Conservation (phyloP, 352 stramenopile species). For the Globisporangium orthogonon region DNA sequence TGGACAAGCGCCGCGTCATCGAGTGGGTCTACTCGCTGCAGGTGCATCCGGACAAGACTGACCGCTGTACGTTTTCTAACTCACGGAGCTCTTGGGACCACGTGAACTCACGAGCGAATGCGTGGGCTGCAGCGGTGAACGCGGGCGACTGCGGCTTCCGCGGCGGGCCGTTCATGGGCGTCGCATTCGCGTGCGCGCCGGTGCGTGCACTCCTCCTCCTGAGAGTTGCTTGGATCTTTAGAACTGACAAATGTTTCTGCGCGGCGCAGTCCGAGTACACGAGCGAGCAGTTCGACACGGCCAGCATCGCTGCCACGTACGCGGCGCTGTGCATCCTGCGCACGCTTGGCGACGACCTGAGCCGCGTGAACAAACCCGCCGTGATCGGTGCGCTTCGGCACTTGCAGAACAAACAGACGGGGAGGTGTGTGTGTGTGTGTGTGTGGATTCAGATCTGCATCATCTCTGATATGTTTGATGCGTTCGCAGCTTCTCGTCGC, state of each 20-base stretch:
- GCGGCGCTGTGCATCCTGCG: constrained; percentile 75
- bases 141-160: constrained; percentile 68
- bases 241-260: too few species aligned
- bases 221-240: not conserved
- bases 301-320: constrained; percentile 85
- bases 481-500: constrained; percentile 53
- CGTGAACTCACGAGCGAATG: not conserved
- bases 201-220: constrained; percentile 7
- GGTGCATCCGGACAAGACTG: constrained; percentile 56
- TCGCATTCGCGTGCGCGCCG: constrained; percentile 38
- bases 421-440: constrained; percentile 28
- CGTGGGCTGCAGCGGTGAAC: constrained; percentile 39
- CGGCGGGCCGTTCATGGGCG: constrained; percentile 58
- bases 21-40: constrained; percentile 87
- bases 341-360: constrained; percentile 81
- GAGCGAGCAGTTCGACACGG: constrained; percentile 73
- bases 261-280: constrained; percentile 35
- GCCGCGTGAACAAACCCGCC: constrained; percentile 61
- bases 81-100: not conserved
- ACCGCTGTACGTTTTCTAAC: constrained; percentile 30
- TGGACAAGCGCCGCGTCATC: constrained; percentile 66
- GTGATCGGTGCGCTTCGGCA: constrained; percentile 54
- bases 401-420: constrained; percentile 71
- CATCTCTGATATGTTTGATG: not conserved
- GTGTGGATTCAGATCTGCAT: not conserved